Evolutionary conservation across 2,329 filamentous ascomycete genomes (phyloP).

Genomic region (Alternaria angustiovoidea): DNA sequence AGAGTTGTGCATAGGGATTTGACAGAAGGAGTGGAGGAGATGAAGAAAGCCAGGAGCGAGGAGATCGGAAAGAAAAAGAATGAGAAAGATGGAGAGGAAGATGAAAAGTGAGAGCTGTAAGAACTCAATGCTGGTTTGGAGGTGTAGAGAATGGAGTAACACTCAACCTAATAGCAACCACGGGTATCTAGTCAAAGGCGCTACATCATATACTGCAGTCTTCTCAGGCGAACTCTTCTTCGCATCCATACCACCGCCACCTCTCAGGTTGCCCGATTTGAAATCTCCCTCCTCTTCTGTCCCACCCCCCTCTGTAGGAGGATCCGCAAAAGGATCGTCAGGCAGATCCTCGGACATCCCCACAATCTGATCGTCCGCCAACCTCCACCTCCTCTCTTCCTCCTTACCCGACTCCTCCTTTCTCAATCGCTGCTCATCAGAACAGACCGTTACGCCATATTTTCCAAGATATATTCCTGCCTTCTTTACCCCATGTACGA

Average conservation of each 20-base stretch:
- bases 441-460: neutral
- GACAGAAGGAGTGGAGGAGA: constrained; percentile 3
- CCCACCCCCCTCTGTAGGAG: neutral
- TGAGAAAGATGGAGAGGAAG: neutral
- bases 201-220: neutral
- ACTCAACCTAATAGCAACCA: neutral
- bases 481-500: neutral
- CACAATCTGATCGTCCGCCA: neutral
- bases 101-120: neutral
- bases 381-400: neutral
- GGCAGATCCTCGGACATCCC: neutral
- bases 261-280: neutral
- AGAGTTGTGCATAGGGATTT: constrained; percentile 12
- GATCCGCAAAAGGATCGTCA: neutral
- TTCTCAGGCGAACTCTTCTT: neutral
- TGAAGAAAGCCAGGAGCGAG: neutral
- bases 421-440: neutral
- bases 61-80: neutral
- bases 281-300: neutral
- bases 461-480: neutral
- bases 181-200: neutral
- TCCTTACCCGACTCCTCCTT: neutral
- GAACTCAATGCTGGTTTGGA: neutral
- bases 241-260: neutral
- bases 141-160: neutral